phyloP scores from a whole-genome alignment of 805 yeast genomes.

The Metschnikowia cerradonensis region DNA sequence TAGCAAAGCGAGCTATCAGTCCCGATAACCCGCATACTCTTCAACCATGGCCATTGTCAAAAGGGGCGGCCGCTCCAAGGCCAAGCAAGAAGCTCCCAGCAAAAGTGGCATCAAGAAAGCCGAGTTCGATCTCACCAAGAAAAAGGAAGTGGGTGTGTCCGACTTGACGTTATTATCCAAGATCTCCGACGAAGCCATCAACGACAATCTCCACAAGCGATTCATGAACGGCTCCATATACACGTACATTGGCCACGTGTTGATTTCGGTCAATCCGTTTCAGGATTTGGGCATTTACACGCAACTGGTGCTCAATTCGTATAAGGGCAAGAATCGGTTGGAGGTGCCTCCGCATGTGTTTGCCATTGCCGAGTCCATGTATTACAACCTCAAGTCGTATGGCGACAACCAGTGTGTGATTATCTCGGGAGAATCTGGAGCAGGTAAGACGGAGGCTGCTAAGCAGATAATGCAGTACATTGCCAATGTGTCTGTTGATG shows the following conservation, averaged over 20 bases:
- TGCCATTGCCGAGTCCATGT: conserved; percentile 97
- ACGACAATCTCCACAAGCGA: conserved; percentile 84
- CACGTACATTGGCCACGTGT: conserved; percentile 89
- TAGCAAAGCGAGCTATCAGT: not conserved
- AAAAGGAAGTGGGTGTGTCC: conserved; percentile 97
- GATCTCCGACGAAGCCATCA: conserved; percentile 88
- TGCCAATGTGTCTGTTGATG: conserved; percentile 75
- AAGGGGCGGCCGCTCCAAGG: conserved; percentile 60
- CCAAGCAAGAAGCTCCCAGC: conserved; percentile 51
- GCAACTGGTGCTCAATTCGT: conserved; percentile 64
- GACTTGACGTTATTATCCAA: conserved; percentile 86
- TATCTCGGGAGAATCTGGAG: conserved; percentile 96
- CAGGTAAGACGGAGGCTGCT: conserved; percentile 98
- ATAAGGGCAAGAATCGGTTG: conserved; percentile 86
- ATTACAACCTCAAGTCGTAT: conserved; percentile 89
- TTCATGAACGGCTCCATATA: conserved; percentile 88
- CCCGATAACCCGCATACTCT: conserved; percentile 4
- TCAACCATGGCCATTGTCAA: conserved; percentile 67
- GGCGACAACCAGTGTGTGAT: conserved; percentile 95
- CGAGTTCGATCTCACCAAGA: conserved; percentile 79
- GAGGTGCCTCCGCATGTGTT: conserved; percentile 98
- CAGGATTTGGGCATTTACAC: conserved; percentile 95
- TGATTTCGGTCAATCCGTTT: conserved; percentile 95
- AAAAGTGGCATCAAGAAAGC: conserved; percentile 73
- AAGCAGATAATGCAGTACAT: conserved; percentile 97